Evolutionary conservation across 148 eudicot species (phyloP), one percentile per base, ranked within the genome.

Genomic region (Linanthus parryae): DNA sequence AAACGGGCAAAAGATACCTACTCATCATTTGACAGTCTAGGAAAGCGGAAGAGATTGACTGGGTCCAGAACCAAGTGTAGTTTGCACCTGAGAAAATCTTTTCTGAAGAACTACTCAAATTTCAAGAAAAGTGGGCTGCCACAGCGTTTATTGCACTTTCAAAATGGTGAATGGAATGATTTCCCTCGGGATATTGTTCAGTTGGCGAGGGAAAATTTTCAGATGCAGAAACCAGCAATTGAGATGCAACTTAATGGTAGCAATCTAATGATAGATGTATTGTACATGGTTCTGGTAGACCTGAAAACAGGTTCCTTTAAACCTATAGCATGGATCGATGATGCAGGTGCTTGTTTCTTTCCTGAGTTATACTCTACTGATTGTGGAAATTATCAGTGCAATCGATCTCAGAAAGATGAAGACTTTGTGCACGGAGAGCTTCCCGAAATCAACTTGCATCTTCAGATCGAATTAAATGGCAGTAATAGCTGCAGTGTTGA

Each of bases 311-410:
- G 66, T 56, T 60, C 37, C 17, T 58, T 55, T 42, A 71, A 55
- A 8, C 66, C 75, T 23, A 71, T 71, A 39, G 75, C 70, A 8
- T 71, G 75, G 75, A 71, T 71, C 23, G 75, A 71, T 61, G 75
- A 71, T 49, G 62, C 59, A 23, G 70, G 63, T 50, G 24, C 43
- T 7, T 61, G 66, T 34, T 61, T 58, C 23, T 71, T 71, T 13
- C 75, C 75, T 23, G 54, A 56, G 51, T 23, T 44, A 30, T n/a
- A 21, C 38, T 62, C 63, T 11, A 28, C 49, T 31, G 33, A 24
- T 14, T 8, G 28, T 46, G 38, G 27, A 19, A 62, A 7, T 33
- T 17, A 47, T 65, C 70, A 37, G 21, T 12, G 24, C 24, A 12
- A 21, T 27, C 33, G 16, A 27, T 17, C 61, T 12, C 27, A 54